phyloP scores from a whole-genome alignment of 2,329 filamentous ascomycete species.

The Cladosporium sp. region DNA sequence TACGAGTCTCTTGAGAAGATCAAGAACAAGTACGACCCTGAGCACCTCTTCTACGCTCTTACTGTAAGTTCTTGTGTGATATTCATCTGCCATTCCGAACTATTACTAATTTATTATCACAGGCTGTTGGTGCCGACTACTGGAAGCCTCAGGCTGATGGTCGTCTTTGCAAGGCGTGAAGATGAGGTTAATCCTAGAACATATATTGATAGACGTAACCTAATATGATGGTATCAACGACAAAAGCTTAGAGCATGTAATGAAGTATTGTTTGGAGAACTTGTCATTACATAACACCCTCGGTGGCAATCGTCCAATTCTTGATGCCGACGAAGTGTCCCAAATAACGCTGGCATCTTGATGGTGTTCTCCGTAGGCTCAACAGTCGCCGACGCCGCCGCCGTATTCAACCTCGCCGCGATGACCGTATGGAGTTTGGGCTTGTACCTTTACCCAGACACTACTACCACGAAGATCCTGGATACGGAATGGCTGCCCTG shows the following conservation, averaged over 20 bases:
- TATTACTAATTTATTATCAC: neutral
- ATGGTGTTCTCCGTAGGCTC: no score
- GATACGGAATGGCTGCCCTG: no score
- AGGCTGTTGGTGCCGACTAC: slow-evolving; percentile 18
- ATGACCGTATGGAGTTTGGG: no score
- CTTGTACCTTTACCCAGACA: no score
- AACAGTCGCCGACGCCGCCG: no score
- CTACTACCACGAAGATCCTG: neutral
- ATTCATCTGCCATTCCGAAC: neutral
- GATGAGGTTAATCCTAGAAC: neutral
- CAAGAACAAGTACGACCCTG: slow-evolving; percentile 48
- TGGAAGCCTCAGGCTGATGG: slow-evolving; percentile 7
- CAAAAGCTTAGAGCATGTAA: neutral
- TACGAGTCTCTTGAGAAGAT: slow-evolving; percentile 41
- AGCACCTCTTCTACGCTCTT: slow-evolving; percentile 45
- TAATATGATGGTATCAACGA: neutral
- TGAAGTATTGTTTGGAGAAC: no score
- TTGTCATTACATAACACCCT: no score
- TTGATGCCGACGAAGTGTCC: no score
- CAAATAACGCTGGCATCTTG: no score
- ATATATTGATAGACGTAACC: neutral
- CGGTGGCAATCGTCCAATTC: no score
- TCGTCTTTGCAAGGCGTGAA: slow-evolving; percentile 16
- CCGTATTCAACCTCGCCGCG: no score
- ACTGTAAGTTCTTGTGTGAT: slow-evolving; percentile 29